Evolutionary conservation across 1,139 yeast genomes (phyloP), one percentile per base, ranked within the genome.

Genomic region (Zygoascus sp.): DNA sequence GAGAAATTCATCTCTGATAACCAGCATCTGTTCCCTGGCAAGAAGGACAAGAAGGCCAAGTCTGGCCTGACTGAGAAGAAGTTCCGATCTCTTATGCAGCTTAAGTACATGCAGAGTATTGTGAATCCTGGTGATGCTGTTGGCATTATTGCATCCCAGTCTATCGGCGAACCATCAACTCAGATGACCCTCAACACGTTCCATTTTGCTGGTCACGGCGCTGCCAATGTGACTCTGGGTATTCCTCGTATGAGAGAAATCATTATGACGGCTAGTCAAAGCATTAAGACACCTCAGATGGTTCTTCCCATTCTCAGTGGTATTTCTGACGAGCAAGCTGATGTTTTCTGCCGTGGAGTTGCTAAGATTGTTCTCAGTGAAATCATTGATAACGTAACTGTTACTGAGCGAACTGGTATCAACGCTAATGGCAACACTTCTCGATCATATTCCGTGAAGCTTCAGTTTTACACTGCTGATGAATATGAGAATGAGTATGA

Each of bases 161-260:
- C 97, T 48, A 83, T 94, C 65, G 99, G 99, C 72, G 99, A 94
- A 70, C 99, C 99, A 45, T 89, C 97, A 3, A 94, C 99, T 5
- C 99, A 94, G 74, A 94, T 94, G 99, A 94, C 99, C 17, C 79
- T 94, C 63, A 94, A 94, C 69, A 94, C 99, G 47, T 94, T 94
- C 95, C 99, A 94, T 74, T 94, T 94, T 64, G 99, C 99, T 59
- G 99, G 99, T 67, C 98, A 94, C 73, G 99, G 99, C 80, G 99
- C 98, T 50, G 98, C 98, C 44, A 94, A 94, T 69, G 99, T 94
- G 57, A 94, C 99, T 1, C 77, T 94, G 63, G 99, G 99, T 84
- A 94, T 94, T 65, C 99, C 99, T 43, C 96, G 99, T 80, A 83
- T 94, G 90, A 84, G 99, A 79, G 99, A 94, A 79, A 94, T 94